Conservation (phyloP, 495 filamentous ascomycete genomes). For the Aspergillus ellipticus region DNA sequence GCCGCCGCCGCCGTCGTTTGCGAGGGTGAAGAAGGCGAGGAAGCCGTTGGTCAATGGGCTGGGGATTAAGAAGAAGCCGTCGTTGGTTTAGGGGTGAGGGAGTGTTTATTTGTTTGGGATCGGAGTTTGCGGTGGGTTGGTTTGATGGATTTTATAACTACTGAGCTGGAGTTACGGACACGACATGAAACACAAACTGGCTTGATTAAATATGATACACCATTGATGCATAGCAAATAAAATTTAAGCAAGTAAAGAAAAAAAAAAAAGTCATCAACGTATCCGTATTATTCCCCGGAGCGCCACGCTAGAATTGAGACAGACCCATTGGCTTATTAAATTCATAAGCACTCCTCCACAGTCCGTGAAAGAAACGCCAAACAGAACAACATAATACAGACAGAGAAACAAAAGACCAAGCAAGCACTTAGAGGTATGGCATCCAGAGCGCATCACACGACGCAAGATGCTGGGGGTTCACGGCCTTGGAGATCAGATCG, state of each 20-base stretch:
- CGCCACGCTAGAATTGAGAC: conserved; percentile 40
- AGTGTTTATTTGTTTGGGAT: background rate
- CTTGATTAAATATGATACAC: conserved; percentile 5
- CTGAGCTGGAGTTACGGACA: background rate
- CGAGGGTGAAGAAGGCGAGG: conserved; percentile 77
- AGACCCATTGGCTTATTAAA: conserved; percentile 13
- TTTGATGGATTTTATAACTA: background rate
- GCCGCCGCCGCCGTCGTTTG: conserved; percentile 67
- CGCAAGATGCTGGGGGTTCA: conserved; percentile 80
- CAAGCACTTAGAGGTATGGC: conserved; percentile 72
- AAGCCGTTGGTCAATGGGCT: conserved; percentile 67
- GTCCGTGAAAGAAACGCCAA: conserved; percentile 16
- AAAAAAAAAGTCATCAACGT: conserved; percentile 26
- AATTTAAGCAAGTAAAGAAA: conserved; percentile 13
- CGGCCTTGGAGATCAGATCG: conserved; percentile 79
- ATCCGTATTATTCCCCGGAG: conserved; percentile 23
- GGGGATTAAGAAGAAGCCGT: conserved; percentile 88
- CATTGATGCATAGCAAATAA: conserved; percentile 10
- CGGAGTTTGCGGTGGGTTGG: conserved; percentile 5
- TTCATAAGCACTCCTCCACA: conserved; percentile 10
- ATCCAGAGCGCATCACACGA: conserved; percentile 93
- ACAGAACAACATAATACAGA: conserved; percentile 16
- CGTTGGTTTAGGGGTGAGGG: conserved; percentile 33
- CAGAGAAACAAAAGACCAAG: conserved; percentile 13
- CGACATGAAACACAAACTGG: background rate